These are phyloP conservation scores for Globisporangium lucens DNA, from an alignment of 352 stramenopile genomes.

Conservation along the genomic window DNA sequence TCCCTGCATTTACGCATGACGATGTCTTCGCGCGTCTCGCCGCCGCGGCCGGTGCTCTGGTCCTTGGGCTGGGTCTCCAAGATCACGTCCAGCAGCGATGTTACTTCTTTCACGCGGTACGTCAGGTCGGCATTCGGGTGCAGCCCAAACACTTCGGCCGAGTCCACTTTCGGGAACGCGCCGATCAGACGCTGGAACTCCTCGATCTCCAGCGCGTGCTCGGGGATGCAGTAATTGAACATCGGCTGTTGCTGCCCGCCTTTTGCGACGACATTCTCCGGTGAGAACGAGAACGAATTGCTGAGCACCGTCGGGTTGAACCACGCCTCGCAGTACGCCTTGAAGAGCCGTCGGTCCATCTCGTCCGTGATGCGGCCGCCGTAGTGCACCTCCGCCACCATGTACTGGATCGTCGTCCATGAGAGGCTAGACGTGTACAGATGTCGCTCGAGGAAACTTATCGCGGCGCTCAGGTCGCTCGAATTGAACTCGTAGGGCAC, in stretches of 20 bases:
- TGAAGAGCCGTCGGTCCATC: constrained; percentile 71
- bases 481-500: constrained; percentile 83
- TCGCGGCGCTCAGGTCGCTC: constrained; percentile 57
- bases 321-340: constrained; percentile 71
- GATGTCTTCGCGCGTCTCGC: constrained; percentile 61
- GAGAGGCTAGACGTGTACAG: constrained; percentile 58
- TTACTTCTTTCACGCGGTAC: constrained; percentile 77
- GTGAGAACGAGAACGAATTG: constrained; percentile 67
- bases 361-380: constrained; percentile 80
- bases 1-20: constrained; percentile 61
- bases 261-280: constrained; percentile 42
- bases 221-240: constrained; percentile 48
- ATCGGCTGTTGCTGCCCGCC: constrained; percentile 19
- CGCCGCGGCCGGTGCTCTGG: constrained; percentile 21
- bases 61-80: constrained; percentile 68
- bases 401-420: constrained; percentile 79
- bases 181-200: constrained; percentile 65
- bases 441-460: constrained; percentile 72
- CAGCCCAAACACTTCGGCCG: constrained; percentile 78
- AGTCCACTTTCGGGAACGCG: constrained; percentile 66
- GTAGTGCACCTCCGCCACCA: constrained; percentile 82
- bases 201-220: constrained; percentile 35
- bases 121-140: constrained; percentile 80
- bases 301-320: constrained; percentile 59
- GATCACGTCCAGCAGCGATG: constrained; percentile 53